Percentiles rank a stretch among this genome's conserved stretches.
Conservation (phyloP, 768 basidiomycete genomes). For the Lactarius trivialis region DNA sequence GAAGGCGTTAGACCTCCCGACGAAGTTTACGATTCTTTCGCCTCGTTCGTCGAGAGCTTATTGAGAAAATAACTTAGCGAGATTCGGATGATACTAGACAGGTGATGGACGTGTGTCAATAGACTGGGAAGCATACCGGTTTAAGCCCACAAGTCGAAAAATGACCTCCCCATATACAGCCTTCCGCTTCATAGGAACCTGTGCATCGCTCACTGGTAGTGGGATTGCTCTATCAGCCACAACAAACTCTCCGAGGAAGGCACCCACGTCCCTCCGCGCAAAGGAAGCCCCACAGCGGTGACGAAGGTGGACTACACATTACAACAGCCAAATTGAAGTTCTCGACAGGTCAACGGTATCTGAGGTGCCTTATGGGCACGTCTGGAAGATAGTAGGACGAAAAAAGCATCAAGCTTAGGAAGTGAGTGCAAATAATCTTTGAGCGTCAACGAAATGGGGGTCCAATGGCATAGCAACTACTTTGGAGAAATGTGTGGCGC, state of each 20-base stretch:
- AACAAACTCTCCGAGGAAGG: conserved; percentile 50
- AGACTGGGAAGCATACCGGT: conserved; percentile 10
- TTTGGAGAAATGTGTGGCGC: conserved; percentile 62
- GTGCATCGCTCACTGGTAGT: conserved; percentile 51
- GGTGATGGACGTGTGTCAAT: conserved; percentile 6
- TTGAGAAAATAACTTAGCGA: conserved; percentile 18
- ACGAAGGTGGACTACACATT: conserved; percentile 76
- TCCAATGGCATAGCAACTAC: conserved; percentile 30
- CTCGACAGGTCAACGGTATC: conserved; percentile 48
- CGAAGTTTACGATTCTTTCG: conserved; percentile 47
- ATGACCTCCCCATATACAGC: conserved; percentile 69
- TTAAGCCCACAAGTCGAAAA: conserved; percentile 61
- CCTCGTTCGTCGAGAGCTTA: conserved; percentile 47
- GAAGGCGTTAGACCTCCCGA: conserved; percentile 40
- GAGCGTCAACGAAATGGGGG: conserved; percentile 12
- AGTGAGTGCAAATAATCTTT: conserved; percentile 45
- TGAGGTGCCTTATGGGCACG: conserved; percentile 56
- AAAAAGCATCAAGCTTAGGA: conserved; percentile 57
- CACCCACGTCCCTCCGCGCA: conserved; percentile 65
- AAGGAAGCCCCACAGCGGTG: conserved; percentile 58
- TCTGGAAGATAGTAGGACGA: conserved; percentile 64
- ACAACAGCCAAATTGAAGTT: conserved; percentile 79
- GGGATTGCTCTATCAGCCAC: conserved; percentile 64
- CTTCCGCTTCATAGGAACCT: conserved; percentile 49
- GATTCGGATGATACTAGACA: conserved; percentile 4